Base-by-base conservation (phyloP, 1,139 yeast genomes). In the Debaryomycetaceae sp. region DNA sequence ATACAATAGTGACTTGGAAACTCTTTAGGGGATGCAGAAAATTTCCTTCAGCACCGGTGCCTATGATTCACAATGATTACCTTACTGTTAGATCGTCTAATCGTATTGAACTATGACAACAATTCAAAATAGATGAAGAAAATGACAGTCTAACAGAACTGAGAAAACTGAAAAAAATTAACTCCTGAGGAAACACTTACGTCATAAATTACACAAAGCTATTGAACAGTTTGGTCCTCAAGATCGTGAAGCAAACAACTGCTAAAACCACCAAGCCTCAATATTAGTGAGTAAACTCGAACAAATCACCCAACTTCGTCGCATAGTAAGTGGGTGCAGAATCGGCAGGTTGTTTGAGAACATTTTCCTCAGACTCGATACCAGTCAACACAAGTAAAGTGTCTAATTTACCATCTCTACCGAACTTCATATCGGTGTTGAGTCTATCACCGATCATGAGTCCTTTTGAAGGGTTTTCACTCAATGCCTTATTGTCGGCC, bases 371-470 rank as follows among this genome's bases (percentile, higher is more conserved):
- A 1, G 83, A 81, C 59, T 90, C 96, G 48, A 93, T 90, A 1
- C 99, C 99, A 1, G 95, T 86, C 46, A 93, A 76, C 4, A 93
- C 98, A 57, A 93, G 73, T 49, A 95, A 66, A 1, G 98, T 91
- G 50, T 76, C 81, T 41, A 95, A 75, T 0, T 95, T 95, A 41
- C 97, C 96, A 48, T 83, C 84, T 46, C 80, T 75, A 37, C 99
- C 99, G 65, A 93, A 93, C 57, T 78, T 80, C 83, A 93, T 93
- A 58, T 93, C 99, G 1, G 99, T 93, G 62, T 93, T 91, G 49
- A 93, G 74, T 50, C 99, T 77, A 63, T 93, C 99, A 27, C 99
- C 99, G 50, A 93, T 81, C 98, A 93, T 93, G 53, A 93, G 77
- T 6, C 96, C 86, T 46, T 80, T 75, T 11, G 70, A 58, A 36